These are phyloP conservation scores for Delphinella strobiligena DNA, from an alignment of 2,329 filamentous ascomycete species.

Conservation along the genomic window DNA sequence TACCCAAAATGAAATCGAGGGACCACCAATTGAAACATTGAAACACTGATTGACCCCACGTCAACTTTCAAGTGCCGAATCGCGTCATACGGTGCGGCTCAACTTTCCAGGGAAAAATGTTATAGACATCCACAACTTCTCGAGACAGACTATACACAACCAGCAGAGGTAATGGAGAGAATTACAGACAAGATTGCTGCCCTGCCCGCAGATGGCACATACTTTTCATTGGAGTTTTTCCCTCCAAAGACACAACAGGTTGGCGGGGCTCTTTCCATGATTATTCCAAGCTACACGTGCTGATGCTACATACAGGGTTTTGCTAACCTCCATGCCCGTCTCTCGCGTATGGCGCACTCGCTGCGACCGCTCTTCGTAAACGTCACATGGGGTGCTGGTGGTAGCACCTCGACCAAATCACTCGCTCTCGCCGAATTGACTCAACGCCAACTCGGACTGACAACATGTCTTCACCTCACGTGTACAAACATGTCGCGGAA, in stretches of 20 bases:
- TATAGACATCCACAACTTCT: not conserved
- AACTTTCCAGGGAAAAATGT: not conserved
- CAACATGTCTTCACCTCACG: conserved; percentile 89
- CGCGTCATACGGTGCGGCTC: not conserved
- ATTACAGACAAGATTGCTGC: conserved; percentile 93
- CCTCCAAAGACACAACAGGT: conserved; percentile 91
- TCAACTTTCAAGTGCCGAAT: not conserved
- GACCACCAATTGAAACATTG: no score
- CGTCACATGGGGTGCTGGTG: conserved; percentile 95
- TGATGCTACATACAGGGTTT: conserved; percentile 48
- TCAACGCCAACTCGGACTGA: conserved; percentile 81
- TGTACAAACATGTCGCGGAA: conserved; percentile 94
- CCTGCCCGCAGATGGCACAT: conserved; percentile 66
- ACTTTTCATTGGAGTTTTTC: conserved; percentile 98
- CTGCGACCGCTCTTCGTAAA: conserved; percentile 90
- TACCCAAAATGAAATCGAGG: no score
- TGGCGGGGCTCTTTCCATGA: conserved; percentile 18
- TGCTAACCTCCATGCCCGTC: conserved; percentile 80
- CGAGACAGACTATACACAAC: conserved; percentile 2
- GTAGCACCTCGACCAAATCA: conserved; percentile 80
- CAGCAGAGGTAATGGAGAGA: conserved; percentile 52
- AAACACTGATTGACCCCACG: no score
- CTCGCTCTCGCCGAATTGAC: conserved; percentile 91
- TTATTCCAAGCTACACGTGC: not conserved
- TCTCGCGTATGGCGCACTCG: conserved; percentile 88